Base-by-base conservation (phyloP, 345 rosid genomes). In the Camelina sativa region DNA sequence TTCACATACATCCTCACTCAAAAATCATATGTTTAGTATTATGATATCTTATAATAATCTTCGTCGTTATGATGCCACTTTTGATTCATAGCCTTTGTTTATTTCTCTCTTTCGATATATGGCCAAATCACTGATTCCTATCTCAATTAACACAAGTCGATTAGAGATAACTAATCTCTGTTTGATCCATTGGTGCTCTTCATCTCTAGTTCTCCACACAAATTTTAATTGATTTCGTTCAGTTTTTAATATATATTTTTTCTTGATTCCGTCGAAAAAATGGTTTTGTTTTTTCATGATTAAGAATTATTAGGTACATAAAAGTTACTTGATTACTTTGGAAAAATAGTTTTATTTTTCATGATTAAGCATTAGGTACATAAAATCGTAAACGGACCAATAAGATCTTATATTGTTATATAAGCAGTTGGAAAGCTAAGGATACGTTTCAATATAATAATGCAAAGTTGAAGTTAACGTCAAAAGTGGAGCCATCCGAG, bases 401-500 rank as follows among this genome's bases (percentile, higher is more conserved):
- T 40, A 57, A 22, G 22, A 65, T 74, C 30, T 35, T 52, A 32
- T 32, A 13, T 9, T 11, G 3, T 0, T 22, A 37, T 7, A 15
- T 61, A 28, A 28, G 69, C 59, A n/a, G 12, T 0, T 22, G 22
- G 66, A 48, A 23, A 66, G 20, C 6, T 57, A 5, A 28, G 16
- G 23, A 32, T 73, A 64, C 25, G 55, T 62, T 51, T 38, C 5
- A 8, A 30, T 61, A 23, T 38, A 56, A 15, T 56, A 56, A 30
- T 62, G 44, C 6, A 44, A 76, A 68, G 74, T 76, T 44, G 58
- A 53, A 61, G 69, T 35, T 76, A 69, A 62, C 74, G 69, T 68
- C 41, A 65, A 75, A 60, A 67, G 37, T 22, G 57, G 69, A 76
- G 74, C 71, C 44, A 76, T 62, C 70, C 70, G 34, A 69, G 58